Percentiles rank a stretch among this genome's conserved stretches.
phyloP scores from a whole-genome alignment of 176 grass and related monocot genomes.

The Guadua angustifolia region DNA sequence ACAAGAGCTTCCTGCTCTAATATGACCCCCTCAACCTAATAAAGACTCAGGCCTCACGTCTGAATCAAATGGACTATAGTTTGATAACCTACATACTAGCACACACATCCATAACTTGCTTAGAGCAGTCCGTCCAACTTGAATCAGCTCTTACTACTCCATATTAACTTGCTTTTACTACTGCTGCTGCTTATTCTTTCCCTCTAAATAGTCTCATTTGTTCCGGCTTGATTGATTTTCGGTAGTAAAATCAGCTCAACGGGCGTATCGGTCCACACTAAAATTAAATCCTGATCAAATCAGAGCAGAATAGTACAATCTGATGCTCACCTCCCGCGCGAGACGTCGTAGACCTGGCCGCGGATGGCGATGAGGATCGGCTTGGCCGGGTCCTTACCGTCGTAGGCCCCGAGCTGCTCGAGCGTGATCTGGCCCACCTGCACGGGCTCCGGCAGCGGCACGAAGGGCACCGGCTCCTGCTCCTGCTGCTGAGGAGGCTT shows the following conservation, averaged over 20 bases:
- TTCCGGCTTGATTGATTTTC: background rate
- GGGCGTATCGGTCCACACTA: background rate
- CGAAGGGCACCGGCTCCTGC: slow-evolving; percentile 28
- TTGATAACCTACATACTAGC: background rate
- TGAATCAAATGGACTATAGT: slow-evolving; percentile 21
- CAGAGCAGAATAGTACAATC: background rate
- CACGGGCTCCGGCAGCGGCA: slow-evolving; percentile 53
- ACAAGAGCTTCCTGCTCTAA: background rate
- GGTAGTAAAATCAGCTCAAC: background rate
- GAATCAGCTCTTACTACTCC: background rate
- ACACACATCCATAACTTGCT: background rate
- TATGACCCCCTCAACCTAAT: background rate
- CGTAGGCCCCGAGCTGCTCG: slow-evolving; percentile 72
- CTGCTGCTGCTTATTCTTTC: background rate
- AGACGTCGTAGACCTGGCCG: slow-evolving; percentile 86
- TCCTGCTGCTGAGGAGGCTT: slow-evolving; percentile 18
- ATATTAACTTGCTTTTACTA: background rate
- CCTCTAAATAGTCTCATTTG: background rate
- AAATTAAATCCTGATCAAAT: slow-evolving; percentile 26
- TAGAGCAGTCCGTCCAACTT: background rate
- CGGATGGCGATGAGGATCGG: slow-evolving; percentile 86
- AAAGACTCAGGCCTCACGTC: slow-evolving; percentile 8
- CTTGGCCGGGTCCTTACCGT: slow-evolving; percentile 77
- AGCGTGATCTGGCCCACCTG: slow-evolving; percentile 79
- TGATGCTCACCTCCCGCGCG: slow-evolving; percentile 67